These are phyloP conservation scores for Colletotrichum agaves DNA, from an alignment of 2,329 filamentous ascomycete genomes.

Conservation along the genomic window DNA sequence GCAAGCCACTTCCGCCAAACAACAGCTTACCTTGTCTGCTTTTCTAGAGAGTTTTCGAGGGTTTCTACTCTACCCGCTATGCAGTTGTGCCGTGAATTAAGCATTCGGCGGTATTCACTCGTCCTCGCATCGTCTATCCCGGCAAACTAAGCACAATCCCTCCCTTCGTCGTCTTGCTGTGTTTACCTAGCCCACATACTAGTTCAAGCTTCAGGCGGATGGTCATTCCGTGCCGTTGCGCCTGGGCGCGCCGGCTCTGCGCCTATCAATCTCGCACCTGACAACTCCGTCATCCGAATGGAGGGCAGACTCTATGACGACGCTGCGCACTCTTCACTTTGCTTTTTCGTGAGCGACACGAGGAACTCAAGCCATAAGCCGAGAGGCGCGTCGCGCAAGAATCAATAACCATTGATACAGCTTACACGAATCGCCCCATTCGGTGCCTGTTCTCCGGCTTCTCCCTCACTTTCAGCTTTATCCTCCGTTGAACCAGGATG, in stretches of 20 bases:
- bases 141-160: not conserved
- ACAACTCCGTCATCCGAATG: not conserved
- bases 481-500: not conserved
- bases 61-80: too few relatives aligned
- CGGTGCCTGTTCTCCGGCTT: not conserved
- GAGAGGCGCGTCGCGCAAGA: conserved; percentile 8
- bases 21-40: too few relatives aligned
- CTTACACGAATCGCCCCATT: too few relatives aligned
- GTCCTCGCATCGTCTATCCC: not conserved
- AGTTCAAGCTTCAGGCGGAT: conserved; percentile 7
- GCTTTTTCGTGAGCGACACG: not conserved
- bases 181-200: not conserved
- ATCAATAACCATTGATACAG: conserved; percentile 5
- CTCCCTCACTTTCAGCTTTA: conserved; percentile 21
- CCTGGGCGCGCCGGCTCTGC: conserved; percentile 14
- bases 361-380: not conserved
- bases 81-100: too few relatives aligned
- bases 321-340: not conserved
- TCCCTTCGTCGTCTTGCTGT: not conserved
- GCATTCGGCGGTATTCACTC: not conserved
- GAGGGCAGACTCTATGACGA: not conserved
- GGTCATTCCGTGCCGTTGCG: conserved; percentile 18
- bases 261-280: conserved; percentile 21
- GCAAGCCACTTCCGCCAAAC: not conserved
- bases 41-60: too few relatives aligned